Percentiles rank a stretch among this genome's conserved stretches.
Conservation (phyloP, 306 rosid genomes). For the Quercus cerris region DNA sequence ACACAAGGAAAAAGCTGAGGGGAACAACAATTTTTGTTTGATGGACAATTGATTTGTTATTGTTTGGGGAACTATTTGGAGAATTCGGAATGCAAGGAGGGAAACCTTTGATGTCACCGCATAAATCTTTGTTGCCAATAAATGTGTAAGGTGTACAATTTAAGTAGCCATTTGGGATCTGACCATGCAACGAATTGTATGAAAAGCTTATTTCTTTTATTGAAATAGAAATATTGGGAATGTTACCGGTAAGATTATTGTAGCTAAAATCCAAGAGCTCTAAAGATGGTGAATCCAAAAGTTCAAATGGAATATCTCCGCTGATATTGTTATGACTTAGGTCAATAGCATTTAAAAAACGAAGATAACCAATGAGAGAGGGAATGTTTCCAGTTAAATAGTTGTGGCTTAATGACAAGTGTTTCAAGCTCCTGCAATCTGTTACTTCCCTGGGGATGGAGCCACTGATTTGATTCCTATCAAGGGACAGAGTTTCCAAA, state of each 20-base stretch:
- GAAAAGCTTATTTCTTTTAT: not conserved
- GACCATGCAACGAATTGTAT: not conserved
- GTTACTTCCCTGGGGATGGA: not conserved
- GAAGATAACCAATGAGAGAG: not conserved
- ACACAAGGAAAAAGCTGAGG: not conserved
- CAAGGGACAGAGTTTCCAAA: too few species aligned
- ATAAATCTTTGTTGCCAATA: not conserved
- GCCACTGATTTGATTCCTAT: too few species aligned
- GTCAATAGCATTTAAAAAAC: not conserved
- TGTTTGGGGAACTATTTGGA: not conserved
- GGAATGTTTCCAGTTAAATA: not conserved
- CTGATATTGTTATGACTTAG: not conserved
- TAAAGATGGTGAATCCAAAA: fast-evolving
- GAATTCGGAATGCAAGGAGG: fast-evolving
- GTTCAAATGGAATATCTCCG: too few species aligned
- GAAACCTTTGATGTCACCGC: not conserved
- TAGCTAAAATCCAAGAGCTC: not conserved
- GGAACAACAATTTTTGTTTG: not conserved
- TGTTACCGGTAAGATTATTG: not conserved
- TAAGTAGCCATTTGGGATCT: not conserved
- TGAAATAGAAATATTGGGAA: not conserved
- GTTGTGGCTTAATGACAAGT: not conserved
- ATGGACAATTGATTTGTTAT: not conserved
- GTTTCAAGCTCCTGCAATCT: fast-evolving
- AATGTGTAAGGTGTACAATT: not conserved